These are phyloP conservation scores for Paraphaeosphaeria minitans DNA, from an alignment of 2,329 filamentous ascomycete genomes.

Conservation along the genomic window DNA sequence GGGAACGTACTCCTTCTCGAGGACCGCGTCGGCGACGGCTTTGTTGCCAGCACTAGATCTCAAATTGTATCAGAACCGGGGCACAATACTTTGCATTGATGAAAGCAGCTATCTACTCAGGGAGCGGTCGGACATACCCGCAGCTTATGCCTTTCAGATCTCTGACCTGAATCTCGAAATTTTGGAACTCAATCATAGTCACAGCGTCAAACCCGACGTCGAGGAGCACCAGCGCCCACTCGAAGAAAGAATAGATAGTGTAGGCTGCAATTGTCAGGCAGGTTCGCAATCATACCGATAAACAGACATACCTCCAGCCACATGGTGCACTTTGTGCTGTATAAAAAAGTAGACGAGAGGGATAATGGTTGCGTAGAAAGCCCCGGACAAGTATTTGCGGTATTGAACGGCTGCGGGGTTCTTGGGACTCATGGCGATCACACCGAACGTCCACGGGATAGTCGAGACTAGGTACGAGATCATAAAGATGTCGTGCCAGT, in stretches of 20 bases:
- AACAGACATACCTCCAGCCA: constrained; percentile 79
- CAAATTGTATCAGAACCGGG: constrained; percentile 43
- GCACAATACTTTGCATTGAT: constrained; percentile 45
- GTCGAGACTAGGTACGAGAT: constrained; percentile 96
- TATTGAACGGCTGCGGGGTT: constrained; percentile 85
- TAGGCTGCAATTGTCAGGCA: constrained; percentile 69
- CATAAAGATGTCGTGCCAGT: constrained; percentile 99
- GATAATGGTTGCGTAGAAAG: constrained; percentile 89
- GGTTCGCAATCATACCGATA: not conserved
- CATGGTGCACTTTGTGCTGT: constrained; percentile 94
- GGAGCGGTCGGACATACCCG: constrained; percentile 98
- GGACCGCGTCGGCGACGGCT: constrained; percentile 50
- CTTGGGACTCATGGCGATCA: constrained; percentile 82
- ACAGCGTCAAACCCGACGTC: constrained; percentile 97
- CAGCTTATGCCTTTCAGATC: constrained; percentile 89
- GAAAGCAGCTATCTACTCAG: constrained; percentile 71
- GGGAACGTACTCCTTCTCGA: constrained; percentile 74
- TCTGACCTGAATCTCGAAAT: constrained; percentile 84
- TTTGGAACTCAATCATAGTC: constrained; percentile 87
- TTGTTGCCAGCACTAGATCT: constrained; percentile 54
- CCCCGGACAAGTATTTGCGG: constrained; percentile 78
- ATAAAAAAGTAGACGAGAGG: constrained; percentile 97
- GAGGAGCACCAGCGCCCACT: constrained; percentile 93
- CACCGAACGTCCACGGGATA: constrained; percentile 92
- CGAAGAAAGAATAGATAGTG: constrained; percentile 96